These are phyloP conservation scores for Penicillium brevicompactum DNA, from an alignment of 2,329 filamentous ascomycete species.

Conservation along the genomic window DNA sequence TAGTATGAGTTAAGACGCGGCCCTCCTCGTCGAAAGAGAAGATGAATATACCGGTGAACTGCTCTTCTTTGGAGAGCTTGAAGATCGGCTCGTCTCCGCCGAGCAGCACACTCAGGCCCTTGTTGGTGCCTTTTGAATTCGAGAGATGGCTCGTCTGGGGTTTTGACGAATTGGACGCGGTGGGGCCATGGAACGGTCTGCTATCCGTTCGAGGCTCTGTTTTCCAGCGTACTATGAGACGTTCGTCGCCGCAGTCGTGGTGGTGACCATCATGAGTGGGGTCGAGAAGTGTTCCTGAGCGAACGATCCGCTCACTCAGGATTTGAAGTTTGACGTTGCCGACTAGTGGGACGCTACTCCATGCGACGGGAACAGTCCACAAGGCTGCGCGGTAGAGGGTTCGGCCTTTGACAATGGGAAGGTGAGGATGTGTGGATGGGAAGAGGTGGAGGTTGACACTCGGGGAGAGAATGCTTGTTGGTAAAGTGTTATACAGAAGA, in stretches of 20 bases:
- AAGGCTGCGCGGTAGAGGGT: constrained; percentile 90
- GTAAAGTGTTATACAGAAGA: constrained; percentile 62
- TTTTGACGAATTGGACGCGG: constrained; percentile 7
- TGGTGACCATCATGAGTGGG: constrained; percentile 35
- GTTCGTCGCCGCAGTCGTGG: constrained; percentile 59
- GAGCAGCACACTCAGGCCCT: constrained; percentile 50
- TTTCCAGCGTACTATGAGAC: constrained; percentile 89
- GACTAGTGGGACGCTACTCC: constrained; percentile 88
- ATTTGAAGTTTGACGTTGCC: constrained; percentile 89
- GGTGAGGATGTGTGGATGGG: constrained; percentile 62
- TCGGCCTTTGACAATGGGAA: constrained; percentile 87
- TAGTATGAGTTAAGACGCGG: constrained; percentile 81
- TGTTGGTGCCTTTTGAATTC: constrained; percentile 37
- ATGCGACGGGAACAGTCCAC: constrained; percentile 94
- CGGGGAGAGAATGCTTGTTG: constrained; percentile 64
- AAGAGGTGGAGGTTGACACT: constrained; percentile 65
- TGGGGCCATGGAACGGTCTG: constrained; percentile 19
- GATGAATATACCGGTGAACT: constrained; percentile 89
- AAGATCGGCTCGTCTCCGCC: constrained; percentile 55
- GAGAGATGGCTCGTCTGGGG: constrained; percentile 18
- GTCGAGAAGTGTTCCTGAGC: constrained; percentile 48
- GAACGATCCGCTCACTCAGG: constrained; percentile 84
- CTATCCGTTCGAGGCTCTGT: constrained; percentile 53
- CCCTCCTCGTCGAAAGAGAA: constrained; percentile 94
- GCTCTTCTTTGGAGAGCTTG: constrained; percentile 62